phyloP scores from a whole-genome alignment of 345 rosid genomes.

The Brassica incana region DNA sequence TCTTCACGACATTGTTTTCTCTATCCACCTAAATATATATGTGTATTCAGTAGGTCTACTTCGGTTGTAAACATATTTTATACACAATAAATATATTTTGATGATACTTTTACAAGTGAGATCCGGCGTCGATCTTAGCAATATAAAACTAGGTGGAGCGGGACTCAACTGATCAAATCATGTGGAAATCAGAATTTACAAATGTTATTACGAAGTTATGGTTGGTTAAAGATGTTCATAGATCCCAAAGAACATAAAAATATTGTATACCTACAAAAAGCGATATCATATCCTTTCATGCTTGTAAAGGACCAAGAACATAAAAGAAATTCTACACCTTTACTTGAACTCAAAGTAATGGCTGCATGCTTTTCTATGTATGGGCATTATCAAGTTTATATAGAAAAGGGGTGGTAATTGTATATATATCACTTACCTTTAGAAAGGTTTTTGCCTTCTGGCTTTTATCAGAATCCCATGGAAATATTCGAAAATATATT shows the following conservation, averaged over 20 bases:
- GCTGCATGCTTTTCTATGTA: constrained; percentile 13
- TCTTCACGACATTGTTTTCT: background rate
- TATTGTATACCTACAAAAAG: background rate
- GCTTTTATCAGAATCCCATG: background rate
- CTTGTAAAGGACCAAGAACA: constrained; percentile 17
- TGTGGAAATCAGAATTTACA: background rate
- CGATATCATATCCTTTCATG: constrained; percentile 9
- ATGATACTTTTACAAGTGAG: background rate
- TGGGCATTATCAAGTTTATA: background rate
- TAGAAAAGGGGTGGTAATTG: background rate
- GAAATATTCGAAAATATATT: background rate
- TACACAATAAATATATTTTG: background rate
- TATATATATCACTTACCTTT: background rate
- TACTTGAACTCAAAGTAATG: constrained; percentile 29
- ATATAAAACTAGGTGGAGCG: background rate
- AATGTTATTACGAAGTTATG: background rate
- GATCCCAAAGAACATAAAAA: background rate
- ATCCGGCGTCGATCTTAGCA: background rate
- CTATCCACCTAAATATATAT: background rate
- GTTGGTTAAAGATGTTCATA: constrained; percentile 1
- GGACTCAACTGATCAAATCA: background rate
- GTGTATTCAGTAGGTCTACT: background rate
- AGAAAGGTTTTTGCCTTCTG: background rate
- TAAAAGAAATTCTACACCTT: constrained; percentile 18
- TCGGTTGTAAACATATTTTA: background rate